Percentiles rank a stretch among this genome's conserved stretches.
Evolutionary conservation across 257 asterid species (phyloP).

Genomic region (Scutellaria galericulata): DNA sequence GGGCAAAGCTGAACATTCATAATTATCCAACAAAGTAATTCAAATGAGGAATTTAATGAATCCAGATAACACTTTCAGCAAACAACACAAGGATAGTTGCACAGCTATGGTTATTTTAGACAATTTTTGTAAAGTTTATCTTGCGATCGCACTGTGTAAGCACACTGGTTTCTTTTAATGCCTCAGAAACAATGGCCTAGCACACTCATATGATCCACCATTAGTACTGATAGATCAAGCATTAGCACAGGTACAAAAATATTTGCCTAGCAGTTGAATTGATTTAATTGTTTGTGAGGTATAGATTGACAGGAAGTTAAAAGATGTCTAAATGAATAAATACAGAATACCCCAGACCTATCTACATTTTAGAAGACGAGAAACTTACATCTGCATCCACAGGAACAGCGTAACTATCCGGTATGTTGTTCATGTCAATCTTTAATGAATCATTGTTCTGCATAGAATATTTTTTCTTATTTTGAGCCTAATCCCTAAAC

Average conservation of each 20-base stretch:
- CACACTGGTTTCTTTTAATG: constrained; percentile 11
- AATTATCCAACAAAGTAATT: constrained; percentile 13
- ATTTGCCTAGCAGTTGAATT: background rate
- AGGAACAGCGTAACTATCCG: constrained; percentile 37
- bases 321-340: constrained; percentile 14
- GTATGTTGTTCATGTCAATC: constrained; percentile 34
- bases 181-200: constrained; percentile 1
- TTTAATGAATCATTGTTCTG: constrained; percentile 30
- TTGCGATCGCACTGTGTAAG: background rate
- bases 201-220: background rate
- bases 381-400: constrained; percentile 51
- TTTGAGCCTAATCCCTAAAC: constrained; percentile 43
- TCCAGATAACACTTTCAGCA: constrained; percentile 7
- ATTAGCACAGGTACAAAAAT: background rate
- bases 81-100: constrained; percentile 21
- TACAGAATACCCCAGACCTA: background rate
- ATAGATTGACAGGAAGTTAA: background rate
- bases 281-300: background rate
- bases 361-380: constrained; percentile 27
- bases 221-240: background rate
- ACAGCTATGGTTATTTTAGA: constrained; percentile 1
- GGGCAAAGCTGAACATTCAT: constrained; percentile 9
- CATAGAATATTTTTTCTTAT: constrained; percentile 32
- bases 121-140: background rate
- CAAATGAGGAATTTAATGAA: background rate